These are phyloP conservation scores for Nigrograna mackinnonii DNA, from an alignment of 2,329 filamentous ascomycete genomes.

Conservation along the genomic window DNA sequence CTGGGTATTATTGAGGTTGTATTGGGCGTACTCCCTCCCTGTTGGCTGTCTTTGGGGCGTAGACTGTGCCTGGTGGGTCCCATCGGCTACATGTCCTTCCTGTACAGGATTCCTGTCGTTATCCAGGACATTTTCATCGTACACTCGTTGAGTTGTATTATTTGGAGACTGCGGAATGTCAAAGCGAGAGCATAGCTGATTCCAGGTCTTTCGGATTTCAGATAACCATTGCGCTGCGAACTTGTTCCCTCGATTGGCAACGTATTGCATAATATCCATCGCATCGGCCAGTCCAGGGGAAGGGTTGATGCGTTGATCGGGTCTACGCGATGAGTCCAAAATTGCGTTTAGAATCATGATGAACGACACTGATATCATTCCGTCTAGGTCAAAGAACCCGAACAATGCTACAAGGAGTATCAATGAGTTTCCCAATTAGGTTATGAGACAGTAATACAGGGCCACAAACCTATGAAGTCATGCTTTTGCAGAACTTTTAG, in stretches of 20 bases:
- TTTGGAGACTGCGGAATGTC: too few species aligned
- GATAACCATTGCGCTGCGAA: too few species aligned
- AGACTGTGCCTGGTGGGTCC: too few species aligned
- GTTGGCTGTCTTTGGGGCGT: too few species aligned
- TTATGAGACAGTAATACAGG: neutral
- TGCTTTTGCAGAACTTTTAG: neutral
- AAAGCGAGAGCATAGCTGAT: too few species aligned
- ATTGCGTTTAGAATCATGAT: neutral
- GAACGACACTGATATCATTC: neutral
- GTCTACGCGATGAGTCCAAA: neutral
- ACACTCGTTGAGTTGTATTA: too few species aligned
- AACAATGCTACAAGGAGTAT: neutral
- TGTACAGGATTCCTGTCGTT: too few species aligned
- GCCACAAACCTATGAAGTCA: neutral
- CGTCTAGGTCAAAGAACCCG: constrained; percentile 1
- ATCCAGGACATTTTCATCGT: too few species aligned
- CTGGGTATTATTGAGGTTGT: too few species aligned
- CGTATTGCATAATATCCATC: neutral
- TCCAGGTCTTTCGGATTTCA: too few species aligned
- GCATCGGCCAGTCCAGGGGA: neutral
- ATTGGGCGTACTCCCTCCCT: too few species aligned
- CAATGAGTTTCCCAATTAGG: neutral
- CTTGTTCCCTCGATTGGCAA: neutral
- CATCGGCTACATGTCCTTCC: too few species aligned
- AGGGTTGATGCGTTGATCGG: neutral